A percentile compares a stretch with the other conserved stretches of the same genome.
Evolutionary conservation across 805 yeast genomes (phyloP).

Genomic region (Phaffomyces antillensis): DNA sequence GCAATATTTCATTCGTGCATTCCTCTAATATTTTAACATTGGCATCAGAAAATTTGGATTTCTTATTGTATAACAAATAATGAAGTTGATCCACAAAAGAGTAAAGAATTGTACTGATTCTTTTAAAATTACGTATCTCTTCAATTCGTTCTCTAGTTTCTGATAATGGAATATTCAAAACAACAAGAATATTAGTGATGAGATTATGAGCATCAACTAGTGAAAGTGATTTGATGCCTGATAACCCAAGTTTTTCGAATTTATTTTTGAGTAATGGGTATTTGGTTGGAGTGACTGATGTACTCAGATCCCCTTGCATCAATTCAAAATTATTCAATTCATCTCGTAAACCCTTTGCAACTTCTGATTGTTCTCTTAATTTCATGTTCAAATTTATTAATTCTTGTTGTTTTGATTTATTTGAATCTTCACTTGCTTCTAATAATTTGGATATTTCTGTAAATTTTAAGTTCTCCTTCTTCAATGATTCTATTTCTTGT

Average conservation of each 20-base stretch:
- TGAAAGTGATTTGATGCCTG: constrained; percentile 24
- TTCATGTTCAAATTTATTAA: neutral
- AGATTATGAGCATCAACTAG: constrained; percentile 28
- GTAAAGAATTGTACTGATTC: constrained; percentile 23
- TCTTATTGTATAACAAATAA: constrained; percentile 24
- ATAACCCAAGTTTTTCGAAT: constrained; percentile 19
- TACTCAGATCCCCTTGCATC: constrained; percentile 19
- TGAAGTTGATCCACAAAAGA: constrained; percentile 28
- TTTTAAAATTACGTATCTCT: constrained; percentile 20
- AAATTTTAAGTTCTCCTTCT: neutral
- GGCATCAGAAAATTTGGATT: constrained; percentile 21
- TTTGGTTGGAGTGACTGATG: constrained; percentile 19
- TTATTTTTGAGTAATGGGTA: constrained; percentile 22
- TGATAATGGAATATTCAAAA: constrained; percentile 27
- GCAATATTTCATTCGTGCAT: constrained; percentile 25
- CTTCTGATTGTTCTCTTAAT: neutral
- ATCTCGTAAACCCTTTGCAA: constrained; percentile 1
- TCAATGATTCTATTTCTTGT: neutral
- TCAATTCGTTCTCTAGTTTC: constrained; percentile 23
- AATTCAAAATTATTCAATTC: neutral
- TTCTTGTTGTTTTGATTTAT: neutral
- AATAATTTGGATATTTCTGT: neutral
- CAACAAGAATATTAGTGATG: constrained; percentile 26
- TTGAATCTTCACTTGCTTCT: neutral
- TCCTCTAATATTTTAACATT: constrained; percentile 18